These are phyloP conservation scores for Mortierella sp. DNA, from an alignment of 371 early-diverging fungal genomes.

Conservation along the genomic window DNA sequence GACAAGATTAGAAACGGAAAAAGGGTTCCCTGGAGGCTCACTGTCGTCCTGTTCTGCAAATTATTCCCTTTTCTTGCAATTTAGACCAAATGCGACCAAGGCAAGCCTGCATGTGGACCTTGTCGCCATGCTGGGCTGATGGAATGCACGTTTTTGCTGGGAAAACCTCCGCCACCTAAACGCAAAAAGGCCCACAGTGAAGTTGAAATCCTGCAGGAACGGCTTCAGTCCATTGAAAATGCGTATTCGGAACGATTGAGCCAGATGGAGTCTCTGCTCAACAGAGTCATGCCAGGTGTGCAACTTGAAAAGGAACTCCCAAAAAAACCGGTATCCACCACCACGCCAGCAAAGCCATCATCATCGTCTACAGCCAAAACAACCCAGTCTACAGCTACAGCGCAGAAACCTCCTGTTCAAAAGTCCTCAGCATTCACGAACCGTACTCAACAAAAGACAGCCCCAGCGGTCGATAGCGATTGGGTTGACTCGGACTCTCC, in stretches of 20 bases:
- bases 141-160: slow-evolving; percentile 51
- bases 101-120: slow-evolving; percentile 47
- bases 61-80: too few species aligned
- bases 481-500: slow-evolving; percentile 16
- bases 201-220: slow-evolving; percentile 44
- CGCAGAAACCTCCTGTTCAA: too few species aligned
- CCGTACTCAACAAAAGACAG: background rate
- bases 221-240: slow-evolving; percentile 44
- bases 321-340: too few species aligned
- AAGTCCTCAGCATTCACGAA: background rate
- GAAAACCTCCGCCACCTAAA: slow-evolving; percentile 39
- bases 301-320: slow-evolving; percentile 8
- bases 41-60: too few species aligned
- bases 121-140: slow-evolving; percentile 48
- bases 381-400: too few species aligned
- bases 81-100: slow-evolving; percentile 54
- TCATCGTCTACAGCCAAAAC: slow-evolving; percentile 1
- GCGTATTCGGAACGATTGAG: slow-evolving; percentile 48
- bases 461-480: slow-evolving; percentile 12
- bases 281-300: slow-evolving; percentile 31
- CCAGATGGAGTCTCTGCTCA: slow-evolving; percentile 46
- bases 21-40: too few species aligned
- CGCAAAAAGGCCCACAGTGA: slow-evolving; percentile 40
- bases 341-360: background rate
- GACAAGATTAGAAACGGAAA: too few species aligned